Conservation (phyloP, 257 asterid genomes). For the Solanum virginianum region DNA sequence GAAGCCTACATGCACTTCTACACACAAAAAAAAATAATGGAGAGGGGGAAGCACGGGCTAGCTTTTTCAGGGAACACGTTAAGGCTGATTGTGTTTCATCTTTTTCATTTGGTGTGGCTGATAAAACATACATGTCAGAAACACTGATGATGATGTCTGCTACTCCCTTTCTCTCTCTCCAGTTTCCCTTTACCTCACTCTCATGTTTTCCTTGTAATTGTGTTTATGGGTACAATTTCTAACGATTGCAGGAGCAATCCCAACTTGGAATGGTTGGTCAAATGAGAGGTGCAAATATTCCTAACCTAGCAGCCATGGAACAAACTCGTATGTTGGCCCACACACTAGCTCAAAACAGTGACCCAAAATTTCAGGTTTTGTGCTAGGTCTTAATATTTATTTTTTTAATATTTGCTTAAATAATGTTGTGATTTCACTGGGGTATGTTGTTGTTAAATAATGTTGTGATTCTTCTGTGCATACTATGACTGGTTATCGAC, state of each 20-base stretch:
- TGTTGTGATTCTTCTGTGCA: neutral
- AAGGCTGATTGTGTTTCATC: neutral
- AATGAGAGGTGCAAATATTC: conserved; percentile 44
- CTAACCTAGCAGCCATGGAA: conserved; percentile 77
- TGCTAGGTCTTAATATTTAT: neutral
- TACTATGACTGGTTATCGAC: neutral
- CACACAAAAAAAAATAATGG: neutral
- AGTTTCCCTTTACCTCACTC: neutral
- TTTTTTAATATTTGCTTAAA: neutral
- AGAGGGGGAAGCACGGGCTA: neutral
- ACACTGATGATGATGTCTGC: neutral
- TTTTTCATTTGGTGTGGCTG: conserved; percentile 1
- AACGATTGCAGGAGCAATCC: conserved; percentile 60
- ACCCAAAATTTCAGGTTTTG: conserved; percentile 93
- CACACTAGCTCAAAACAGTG: conserved; percentile 83
- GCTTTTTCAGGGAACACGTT: neutral
- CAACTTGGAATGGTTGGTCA: conserved; percentile 70
- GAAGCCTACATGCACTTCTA: neutral
- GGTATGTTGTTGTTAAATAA: no score
- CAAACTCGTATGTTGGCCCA: conserved; percentile 91
- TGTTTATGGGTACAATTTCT: neutral
- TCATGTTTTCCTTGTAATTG: neutral
- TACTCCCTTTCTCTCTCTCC: neutral
- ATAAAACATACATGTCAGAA: neutral
- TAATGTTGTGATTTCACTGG: neutral